Evolutionary conservation across 805 yeast species (phyloP).

Genomic region (Ogataea nakhonphanomensis): DNA sequence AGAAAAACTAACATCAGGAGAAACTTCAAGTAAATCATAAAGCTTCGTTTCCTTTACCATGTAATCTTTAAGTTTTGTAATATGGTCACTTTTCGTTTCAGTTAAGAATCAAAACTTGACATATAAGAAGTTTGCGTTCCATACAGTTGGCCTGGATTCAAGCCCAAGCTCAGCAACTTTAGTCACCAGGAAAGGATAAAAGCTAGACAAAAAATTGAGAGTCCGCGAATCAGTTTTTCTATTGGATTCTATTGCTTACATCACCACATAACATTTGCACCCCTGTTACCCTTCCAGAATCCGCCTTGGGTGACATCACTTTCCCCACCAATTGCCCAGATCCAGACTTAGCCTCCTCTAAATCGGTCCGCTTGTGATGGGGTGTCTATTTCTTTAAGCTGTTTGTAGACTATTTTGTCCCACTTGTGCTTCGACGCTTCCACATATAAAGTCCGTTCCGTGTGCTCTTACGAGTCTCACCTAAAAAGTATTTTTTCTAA

Average conservation of each 20-base stretch:
- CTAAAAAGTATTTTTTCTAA: not conserved
- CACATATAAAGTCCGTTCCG: no score
- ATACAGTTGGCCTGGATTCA: constrained; percentile 1
- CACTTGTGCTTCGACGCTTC: not conserved
- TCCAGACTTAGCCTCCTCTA: not conserved
- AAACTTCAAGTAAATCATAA: constrained; percentile 71
- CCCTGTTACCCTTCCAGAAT: not conserved
- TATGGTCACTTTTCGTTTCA: not conserved
- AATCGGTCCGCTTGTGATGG: not conserved
- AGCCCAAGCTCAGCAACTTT: constrained; percentile 3
- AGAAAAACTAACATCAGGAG: constrained; percentile 55
- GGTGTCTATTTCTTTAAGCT: not conserved
- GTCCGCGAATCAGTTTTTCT: not conserved
- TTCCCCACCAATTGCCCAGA: constrained; percentile 7
- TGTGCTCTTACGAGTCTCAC: no score
- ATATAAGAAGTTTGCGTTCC: not conserved
- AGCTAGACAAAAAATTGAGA: constrained; percentile 4
- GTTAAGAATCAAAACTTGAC: not conserved
- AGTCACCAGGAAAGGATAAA: constrained; percentile 2
- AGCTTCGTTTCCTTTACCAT: constrained; percentile 71
- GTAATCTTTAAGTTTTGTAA: not conserved
- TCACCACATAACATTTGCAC: not conserved
- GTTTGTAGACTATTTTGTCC: not conserved
- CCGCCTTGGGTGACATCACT: not conserved
- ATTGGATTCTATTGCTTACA: constrained; percentile 1